Base-by-base conservation (phyloP, 306 rosid genomes). In the Sindora glabra region DNA sequence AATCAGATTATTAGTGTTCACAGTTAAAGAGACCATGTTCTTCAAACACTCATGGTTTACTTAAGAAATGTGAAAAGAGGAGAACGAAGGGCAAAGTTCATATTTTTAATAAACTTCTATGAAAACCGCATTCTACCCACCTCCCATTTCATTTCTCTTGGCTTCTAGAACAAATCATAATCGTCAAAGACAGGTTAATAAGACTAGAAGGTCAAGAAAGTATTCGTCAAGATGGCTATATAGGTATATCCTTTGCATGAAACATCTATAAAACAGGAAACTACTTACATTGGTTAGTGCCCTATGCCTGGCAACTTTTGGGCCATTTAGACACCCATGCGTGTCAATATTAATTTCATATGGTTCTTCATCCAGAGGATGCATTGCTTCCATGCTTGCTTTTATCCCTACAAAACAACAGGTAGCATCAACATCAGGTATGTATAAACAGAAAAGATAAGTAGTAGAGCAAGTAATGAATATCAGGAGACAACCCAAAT, bases 291-390 rank as follows among this genome's bases (percentile, higher is more conserved):
- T 79, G 73, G 63, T 27, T 63, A 68, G 19, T 38, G 82, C 83
- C 71, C 79, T 49, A 38, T 80, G 80, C 77, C 99, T 80, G 76
- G 95, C 97, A 73, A 81, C 60, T 70, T 75, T 89, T 10, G 99
- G 94, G 75, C 95, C 95, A 77, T 82, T 78, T 16, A 58, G 55
- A 65, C 97, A 70, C 39, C 99, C 97, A 12, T 89, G 71, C 76
- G 86, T 89, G 70, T 94, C 99, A 29, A 86, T 83, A 63, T 54
- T 21, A 62, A 94, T 69, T 79, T 94, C 97, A 65, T 73, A 94
- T 14, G 81, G 83, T 52, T 82, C 94, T 71, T 94, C 97, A 2
- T 80, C 81, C 63, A 89, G 78, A 26, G 52, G 81, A 59, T 55
- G 48, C 57, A 39, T 73, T 15, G 40, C 77, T 71, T 78, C 84